phyloP scores from a whole-genome alignment of 1,139 yeast genomes.

The Suhomyces bokatorum region DNA sequence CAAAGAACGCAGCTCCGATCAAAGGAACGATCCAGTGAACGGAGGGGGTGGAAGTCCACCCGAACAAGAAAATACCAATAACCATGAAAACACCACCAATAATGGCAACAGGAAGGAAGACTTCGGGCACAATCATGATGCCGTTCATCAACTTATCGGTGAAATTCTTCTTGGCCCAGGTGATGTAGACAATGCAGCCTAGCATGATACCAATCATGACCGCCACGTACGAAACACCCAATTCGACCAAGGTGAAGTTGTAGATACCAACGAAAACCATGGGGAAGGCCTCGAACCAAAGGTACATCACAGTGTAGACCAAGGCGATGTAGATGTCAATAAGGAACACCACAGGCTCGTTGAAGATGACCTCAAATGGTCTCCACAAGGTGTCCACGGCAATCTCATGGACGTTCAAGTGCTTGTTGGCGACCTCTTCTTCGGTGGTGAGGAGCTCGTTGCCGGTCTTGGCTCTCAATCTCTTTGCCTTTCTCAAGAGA shows the following conservation, averaged over 20 bases:
- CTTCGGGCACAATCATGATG: constrained; percentile 36
- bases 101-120: constrained; percentile 45
- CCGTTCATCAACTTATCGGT: constrained; percentile 27
- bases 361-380: constrained; percentile 44
- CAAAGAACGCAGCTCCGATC: constrained; percentile 42
- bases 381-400: constrained; percentile 48
- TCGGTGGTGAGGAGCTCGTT: constrained; percentile 30
- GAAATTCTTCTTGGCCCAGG: constrained; percentile 23
- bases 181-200: constrained; percentile 28
- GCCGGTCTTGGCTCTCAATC: constrained; percentile 38
- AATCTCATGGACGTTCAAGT: constrained; percentile 22
- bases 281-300: constrained; percentile 66
- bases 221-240: constrained; percentile 49
- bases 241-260: constrained; percentile 49
- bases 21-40: constrained; percentile 48
- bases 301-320: constrained; percentile 53
- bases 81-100: constrained; percentile 46
- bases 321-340: constrained; percentile 53
- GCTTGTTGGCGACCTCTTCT: constrained; percentile 29
- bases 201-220: constrained; percentile 44
- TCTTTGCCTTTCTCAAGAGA: constrained; percentile 36
- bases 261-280: constrained; percentile 48
- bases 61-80: constrained; percentile 47
- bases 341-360: constrained; percentile 48
- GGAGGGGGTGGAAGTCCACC: constrained; percentile 46